Base-by-base conservation (phyloP, 306 rosid species). In the Cicer cuneatum region DNA sequence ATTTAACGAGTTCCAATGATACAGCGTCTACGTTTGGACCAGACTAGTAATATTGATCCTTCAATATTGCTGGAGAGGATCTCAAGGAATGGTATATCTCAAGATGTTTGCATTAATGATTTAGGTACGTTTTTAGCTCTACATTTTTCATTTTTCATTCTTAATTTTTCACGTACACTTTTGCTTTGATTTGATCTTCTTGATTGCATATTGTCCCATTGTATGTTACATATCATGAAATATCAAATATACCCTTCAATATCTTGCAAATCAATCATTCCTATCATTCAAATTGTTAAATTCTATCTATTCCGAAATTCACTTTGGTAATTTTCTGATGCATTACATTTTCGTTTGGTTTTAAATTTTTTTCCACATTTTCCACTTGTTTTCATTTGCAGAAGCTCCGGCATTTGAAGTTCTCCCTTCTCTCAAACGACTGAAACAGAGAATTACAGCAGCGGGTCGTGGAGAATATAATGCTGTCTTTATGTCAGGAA, bases 401-500 rank as follows among this genome's bases (percentile, higher is more conserved):
- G 98, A 94, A 73, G 85, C 86, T 84, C 98, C 98, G 1, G 98
- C 95, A 40, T 94, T 94, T 82, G 95, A 91, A 80, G 97, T 94
- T 72, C 96, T 94, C 8, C 98, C 98, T 16, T 90, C 97, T 78
- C 98, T 94, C 75, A 91, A 83, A 82, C 84, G 81, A 87, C 82
- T 94, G 78, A 91, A 94, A 75, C 98, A 94, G 75, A 89, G 97
- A 37, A 79, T 94, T 69, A 74, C 72, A 35, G 92, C 95, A 12
- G 95, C 98, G 46, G 83, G 95, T 72, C 90, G 96, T 60, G 97
- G 96, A 75, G 88, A 87, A 76, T 91, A 91, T 57, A 88, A 82
- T 82, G 93, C 97, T 63, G 93, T 94, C 70, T 88, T 94, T 74
- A 94, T 94, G 98, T 94, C 98, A 49, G 98, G 98, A 81, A 94